Base-by-base conservation (phyloP, 2,329 filamentous ascomycete species). In the Gaeumannomyces sp. region DNA sequence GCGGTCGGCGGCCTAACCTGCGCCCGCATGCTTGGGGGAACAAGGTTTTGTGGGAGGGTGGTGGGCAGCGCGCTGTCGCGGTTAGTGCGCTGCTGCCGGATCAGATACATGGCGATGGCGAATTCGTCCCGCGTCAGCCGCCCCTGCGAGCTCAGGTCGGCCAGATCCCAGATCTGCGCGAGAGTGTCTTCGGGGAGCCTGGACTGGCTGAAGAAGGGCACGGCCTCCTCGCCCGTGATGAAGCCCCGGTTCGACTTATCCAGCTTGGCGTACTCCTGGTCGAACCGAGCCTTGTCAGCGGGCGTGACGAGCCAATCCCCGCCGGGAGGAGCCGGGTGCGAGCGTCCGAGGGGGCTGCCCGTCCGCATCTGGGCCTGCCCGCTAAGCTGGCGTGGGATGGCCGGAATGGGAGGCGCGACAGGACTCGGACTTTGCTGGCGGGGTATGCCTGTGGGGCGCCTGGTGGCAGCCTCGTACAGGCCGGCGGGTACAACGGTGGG, bases 101-200 rank as follows among this genome's bases (percentile, higher is more conserved):
- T 97, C 62, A 99, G 82, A 74, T 96, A 96, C 93, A 99, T 97
- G 64, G 95, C 94, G 60, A 99, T 93, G 0, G 95, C 93, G 73
- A 99, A 99, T 71, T 97, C 93, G 70, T 99, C 95, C 70, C 86
- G 87, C 60, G 85, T 93, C 65, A 99, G 80, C 65, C 90, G 89
- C 14, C 95, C 95, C 70, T 93, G 90, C 10, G 92, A 95, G 72
- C 92, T 92, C 76, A 97, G 92, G 76, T 99, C 95, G 19, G 95
- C 90, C 35, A 99, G 85, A 75, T 99, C 95, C 95, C 95, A 99
- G 68, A 99, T 96, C 71, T 96, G 91, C 35, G 95, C 95, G 64
- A 99, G 81, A 13, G 86, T 87, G 71, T 97, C 94, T 73, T 98
- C 94, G 0, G 92, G 86, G 19, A 99, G 83, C 65, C 91, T 90